Conservation (phyloP, 169 alveolate species). For the Plasmodium malariae region DNA sequence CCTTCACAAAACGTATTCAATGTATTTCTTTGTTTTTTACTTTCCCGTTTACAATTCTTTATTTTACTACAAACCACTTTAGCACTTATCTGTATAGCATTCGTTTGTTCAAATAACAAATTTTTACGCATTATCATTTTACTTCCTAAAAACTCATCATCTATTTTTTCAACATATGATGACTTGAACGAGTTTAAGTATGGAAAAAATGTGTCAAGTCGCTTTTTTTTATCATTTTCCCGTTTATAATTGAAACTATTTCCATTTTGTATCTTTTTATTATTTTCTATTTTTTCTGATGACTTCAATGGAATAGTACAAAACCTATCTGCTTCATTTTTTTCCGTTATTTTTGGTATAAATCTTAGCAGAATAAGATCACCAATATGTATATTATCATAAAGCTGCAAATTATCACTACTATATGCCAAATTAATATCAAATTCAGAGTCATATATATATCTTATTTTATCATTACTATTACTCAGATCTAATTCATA, state of each 20-base stretch:
- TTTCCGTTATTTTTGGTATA: slow-evolving; percentile 60
- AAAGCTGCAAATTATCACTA: slow-evolving; percentile 11
- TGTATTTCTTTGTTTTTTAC: not conserved
- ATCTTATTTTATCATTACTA: slow-evolving; percentile 16
- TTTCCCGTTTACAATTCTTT: not conserved
- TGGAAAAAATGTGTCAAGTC: not conserved
- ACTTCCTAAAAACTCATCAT: not conserved
- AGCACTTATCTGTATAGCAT: not conserved
- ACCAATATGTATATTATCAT: slow-evolving; percentile 49
- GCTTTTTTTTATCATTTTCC: slow-evolving; percentile 15
- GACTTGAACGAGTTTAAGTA: not conserved
- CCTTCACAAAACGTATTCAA: not conserved
- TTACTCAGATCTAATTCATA: slow-evolving; percentile 30
- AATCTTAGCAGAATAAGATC: slow-evolving; percentile 53
- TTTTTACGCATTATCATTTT: not conserved
- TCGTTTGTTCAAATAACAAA: not conserved
- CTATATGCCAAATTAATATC: slow-evolving; percentile 19
- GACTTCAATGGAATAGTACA: slow-evolving; percentile 11
- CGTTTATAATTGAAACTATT: not conserved
- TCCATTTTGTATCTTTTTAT: slow-evolving; percentile 6
- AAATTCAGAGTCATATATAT: slow-evolving; percentile 31
- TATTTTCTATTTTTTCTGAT: not conserved
- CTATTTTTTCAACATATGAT: not conserved
- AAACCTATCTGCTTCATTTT: slow-evolving; percentile 8
- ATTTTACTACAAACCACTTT: not conserved